Percentiles rank a stretch among this genome's conserved stretches.
Evolutionary conservation across 2,329 filamentous ascomycete genomes (phyloP).

Genomic region (Didymella exigua): DNA sequence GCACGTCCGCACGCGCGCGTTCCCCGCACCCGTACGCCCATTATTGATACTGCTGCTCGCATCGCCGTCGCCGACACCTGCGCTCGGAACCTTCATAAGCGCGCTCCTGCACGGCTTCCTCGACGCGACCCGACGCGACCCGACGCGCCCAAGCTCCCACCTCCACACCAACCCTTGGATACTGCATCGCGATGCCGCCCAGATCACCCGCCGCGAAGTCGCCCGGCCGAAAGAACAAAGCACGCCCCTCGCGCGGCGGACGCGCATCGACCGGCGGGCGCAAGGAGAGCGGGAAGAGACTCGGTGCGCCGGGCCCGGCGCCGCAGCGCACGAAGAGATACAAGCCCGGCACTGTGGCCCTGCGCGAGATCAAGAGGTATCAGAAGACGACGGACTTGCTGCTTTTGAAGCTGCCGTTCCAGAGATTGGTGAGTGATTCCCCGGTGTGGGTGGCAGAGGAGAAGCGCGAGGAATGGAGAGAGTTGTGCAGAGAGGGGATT

Average conservation of each 20-base stretch:
- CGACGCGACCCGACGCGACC: constrained; percentile 14
- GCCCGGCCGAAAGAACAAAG: constrained; percentile 36
- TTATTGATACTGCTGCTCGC: neutral
- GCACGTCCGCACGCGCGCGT: constrained; percentile 15
- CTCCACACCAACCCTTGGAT: neutral
- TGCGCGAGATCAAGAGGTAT: constrained; percentile 98
- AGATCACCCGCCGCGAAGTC: constrained; percentile 25
- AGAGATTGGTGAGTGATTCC: constrained; percentile 70
- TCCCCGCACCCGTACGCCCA: constrained; percentile 3
- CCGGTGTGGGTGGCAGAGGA: neutral
- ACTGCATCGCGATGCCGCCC: constrained; percentile 3
- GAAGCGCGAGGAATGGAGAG: too few species aligned
- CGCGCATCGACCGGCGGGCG: constrained; percentile 19
- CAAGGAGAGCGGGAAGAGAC: constrained; percentile 28
- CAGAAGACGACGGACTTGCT: constrained; percentile 96
- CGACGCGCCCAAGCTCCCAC: constrained; percentile 17
- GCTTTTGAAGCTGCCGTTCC: constrained; percentile 96
- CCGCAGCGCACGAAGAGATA: constrained; percentile 49
- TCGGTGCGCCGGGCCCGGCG: constrained; percentile 42
- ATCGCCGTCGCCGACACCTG: neutral
- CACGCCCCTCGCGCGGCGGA: constrained; percentile 40
- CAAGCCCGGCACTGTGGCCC: constrained; percentile 79
- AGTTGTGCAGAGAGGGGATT: neutral
- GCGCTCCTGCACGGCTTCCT: neutral
- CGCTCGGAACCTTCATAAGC: neutral